phyloP scores from a whole-genome alignment of 257 asterid genomes.

The Solanum sitiens region DNA sequence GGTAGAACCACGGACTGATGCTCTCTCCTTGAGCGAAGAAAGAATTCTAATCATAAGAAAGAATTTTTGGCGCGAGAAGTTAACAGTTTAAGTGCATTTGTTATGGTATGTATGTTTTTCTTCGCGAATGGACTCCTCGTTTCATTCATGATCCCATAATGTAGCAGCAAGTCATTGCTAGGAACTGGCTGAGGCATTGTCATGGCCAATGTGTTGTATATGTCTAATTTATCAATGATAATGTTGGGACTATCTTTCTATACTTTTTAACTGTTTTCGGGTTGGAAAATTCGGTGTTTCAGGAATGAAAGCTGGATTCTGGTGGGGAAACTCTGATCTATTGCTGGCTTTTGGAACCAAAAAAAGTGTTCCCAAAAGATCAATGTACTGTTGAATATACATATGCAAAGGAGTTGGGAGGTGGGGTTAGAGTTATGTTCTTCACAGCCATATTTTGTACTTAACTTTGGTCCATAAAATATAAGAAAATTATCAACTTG shows the following conservation, averaged over 20 bases:
- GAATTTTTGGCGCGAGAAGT: constrained; percentile 35
- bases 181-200: not conserved
- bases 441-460: not conserved
- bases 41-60: constrained; percentile 63
- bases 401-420: not conserved
- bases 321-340: not conserved
- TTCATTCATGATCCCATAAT: not conserved
- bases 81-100: not conserved
- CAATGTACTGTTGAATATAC: not conserved
- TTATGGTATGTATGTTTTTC: not conserved
- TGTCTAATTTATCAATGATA: not conserved
- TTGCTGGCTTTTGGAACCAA: not conserved
- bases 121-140: not conserved
- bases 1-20: constrained; percentile 59
- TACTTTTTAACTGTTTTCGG: not conserved
- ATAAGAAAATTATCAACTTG: not conserved
- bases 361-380: not conserved
- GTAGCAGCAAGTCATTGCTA: not conserved
- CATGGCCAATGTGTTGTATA: not conserved
- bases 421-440: not conserved
- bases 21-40: constrained; percentile 51
- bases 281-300: not conserved
- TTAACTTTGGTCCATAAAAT: not conserved
- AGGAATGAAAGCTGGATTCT: not conserved
- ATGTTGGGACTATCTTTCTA: not conserved